Conservation (phyloP, 2,329 filamentous ascomycete genomes). For the Botrytis elliptica region DNA sequence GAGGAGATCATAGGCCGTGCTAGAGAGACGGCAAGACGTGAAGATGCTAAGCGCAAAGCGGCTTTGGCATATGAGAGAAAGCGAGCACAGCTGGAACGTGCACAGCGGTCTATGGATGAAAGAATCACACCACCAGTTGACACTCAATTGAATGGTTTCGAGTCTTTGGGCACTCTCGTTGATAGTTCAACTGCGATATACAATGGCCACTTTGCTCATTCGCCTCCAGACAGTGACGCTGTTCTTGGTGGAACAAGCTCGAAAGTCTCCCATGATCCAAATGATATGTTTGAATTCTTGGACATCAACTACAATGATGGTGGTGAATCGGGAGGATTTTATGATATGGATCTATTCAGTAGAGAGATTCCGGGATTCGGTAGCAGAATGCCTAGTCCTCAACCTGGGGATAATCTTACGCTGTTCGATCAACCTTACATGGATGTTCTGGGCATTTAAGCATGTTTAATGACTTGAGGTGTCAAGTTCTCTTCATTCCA, state of each 20-base stretch:
- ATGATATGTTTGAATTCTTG: constrained; percentile 13
- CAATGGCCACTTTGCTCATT: constrained; percentile 2
- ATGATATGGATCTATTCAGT: constrained; percentile 13
- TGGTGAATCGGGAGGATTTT: constrained; percentile 12
- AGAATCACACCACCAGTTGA: neutral
- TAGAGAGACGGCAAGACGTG: constrained; percentile 4
- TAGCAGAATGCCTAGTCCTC: constrained; percentile 10
- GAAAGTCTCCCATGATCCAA: neutral
- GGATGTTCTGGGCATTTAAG: neutral
- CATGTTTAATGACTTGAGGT: neutral
- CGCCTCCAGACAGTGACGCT: constrained; percentile 7
- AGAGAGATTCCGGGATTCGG: constrained; percentile 12
- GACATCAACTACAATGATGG: constrained; percentile 11
- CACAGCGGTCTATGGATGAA: neutral
- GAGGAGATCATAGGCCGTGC: constrained; percentile 29
- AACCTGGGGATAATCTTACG: neutral
- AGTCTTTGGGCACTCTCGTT: constrained; percentile 9
- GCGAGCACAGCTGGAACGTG: neutral
- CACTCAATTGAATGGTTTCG: constrained; percentile 6
- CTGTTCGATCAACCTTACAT: constrained; percentile 1
- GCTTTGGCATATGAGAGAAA: constrained; percentile 5
- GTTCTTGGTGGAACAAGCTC: neutral
- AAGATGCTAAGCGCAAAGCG: constrained; percentile 10
- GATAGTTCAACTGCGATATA: constrained; percentile 7
- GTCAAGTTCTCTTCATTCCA: neutral